These are phyloP conservation scores for Geotrichum candidum DNA, from an alignment of 1,139 yeast species.

Conservation along the genomic window DNA sequence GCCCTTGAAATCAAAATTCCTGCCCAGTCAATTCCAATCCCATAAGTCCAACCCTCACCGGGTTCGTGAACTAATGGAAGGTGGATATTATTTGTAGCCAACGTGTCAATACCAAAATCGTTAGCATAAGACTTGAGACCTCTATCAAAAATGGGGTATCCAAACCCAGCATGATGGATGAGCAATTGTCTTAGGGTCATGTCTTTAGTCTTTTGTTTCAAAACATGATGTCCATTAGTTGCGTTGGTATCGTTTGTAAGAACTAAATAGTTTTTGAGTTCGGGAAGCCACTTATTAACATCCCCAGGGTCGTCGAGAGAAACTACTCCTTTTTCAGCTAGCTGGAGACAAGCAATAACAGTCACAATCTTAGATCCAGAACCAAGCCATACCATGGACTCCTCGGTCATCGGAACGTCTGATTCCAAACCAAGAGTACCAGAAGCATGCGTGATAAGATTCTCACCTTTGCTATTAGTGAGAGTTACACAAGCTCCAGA, in stretches of 20 bases:
- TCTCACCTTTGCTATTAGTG: neutral
- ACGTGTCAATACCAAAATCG: constrained; percentile 10
- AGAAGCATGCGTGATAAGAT: constrained; percentile 2
- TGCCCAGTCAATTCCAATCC: constrained; percentile 49
- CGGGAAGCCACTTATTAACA: constrained; percentile 38
- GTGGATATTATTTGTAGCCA: constrained; percentile 20
- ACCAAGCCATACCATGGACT: constrained; percentile 38
- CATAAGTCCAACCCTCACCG: too few relatives aligned
- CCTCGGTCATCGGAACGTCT: constrained; percentile 26
- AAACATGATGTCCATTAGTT: too few relatives aligned
- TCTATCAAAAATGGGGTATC: constrained; percentile 31
- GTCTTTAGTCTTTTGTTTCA: constrained; percentile 32
- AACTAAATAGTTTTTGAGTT: constrained; percentile 29
- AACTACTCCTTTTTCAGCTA: constrained; percentile 42
- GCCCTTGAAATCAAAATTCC: constrained; percentile 40
- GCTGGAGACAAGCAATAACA: constrained; percentile 42
- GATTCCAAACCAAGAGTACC: too few relatives aligned
- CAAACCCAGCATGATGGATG: constrained; percentile 40
- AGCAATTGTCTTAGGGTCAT: constrained; percentile 45
- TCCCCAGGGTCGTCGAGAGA: constrained; percentile 37
- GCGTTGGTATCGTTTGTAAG: constrained; percentile 35
- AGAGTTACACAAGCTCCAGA: neutral
- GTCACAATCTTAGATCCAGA: constrained; percentile 48
- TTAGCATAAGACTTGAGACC: constrained; percentile 4
- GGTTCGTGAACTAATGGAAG: constrained; percentile 45